Conservation (phyloP, 306 rosid genomes). For the Vigna reflexopilosa region DNA sequence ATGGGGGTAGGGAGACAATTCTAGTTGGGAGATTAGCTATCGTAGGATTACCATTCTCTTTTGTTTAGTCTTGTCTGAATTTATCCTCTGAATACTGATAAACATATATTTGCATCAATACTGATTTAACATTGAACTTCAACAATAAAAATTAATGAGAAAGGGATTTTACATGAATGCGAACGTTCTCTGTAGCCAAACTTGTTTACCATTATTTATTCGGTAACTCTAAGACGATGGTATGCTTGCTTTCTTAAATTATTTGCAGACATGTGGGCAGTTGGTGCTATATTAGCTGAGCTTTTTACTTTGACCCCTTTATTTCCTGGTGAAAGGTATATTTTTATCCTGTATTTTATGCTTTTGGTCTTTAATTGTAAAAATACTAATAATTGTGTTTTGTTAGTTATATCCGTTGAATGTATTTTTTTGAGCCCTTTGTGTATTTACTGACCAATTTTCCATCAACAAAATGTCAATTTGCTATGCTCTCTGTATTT, state of each 20-base stretch:
- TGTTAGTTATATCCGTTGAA: background rate
- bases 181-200: constrained; percentile 15
- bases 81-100: constrained; percentile 6
- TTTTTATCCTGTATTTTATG: constrained; percentile 30
- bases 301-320: constrained; percentile 83
- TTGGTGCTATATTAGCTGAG: constrained; percentile 87
- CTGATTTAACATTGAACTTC: background rate
- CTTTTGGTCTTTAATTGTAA: constrained; percentile 27
- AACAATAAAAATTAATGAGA: background rate
- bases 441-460: too few species aligned
- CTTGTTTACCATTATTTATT: constrained; percentile 39
- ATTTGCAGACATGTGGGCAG: constrained; percentile 91
- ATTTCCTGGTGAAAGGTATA: constrained; percentile 91
- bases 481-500: too few species aligned
- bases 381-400: constrained; percentile 8
- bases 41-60: background rate
- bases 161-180: constrained; percentile 14
- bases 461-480: too few species aligned
- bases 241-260: constrained; percentile 41
- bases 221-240: constrained; percentile 14
- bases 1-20: background rate
- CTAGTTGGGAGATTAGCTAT: constrained; percentile 1
- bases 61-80: background rate
- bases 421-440: too few species aligned
- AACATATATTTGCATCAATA: background rate